Evolutionary conservation across 208 protist genomes (phyloP).

Genomic region (Wallacemonas sp.): DNA sequence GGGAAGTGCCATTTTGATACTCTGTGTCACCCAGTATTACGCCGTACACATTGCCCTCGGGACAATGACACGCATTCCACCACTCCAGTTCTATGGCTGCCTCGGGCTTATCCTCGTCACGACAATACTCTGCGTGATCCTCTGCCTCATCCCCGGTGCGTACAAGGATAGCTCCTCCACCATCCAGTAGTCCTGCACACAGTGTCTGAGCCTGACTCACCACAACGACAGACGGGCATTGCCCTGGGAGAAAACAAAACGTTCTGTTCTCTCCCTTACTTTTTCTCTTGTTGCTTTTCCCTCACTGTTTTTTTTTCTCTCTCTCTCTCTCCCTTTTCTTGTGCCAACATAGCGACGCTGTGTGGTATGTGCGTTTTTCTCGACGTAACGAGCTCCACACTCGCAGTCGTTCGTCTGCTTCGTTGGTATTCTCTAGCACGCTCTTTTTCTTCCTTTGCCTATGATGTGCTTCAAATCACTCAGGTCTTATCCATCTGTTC

Average conservation of each 20-base stretch:
- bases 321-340: neutral
- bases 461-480: too few species aligned
- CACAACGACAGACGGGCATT: neutral
- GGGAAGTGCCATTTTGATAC: neutral
- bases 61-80: neutral
- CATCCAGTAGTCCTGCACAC: neutral
- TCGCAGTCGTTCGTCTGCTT: too few species aligned
- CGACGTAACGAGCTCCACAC: too few species aligned
- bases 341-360: too few species aligned
- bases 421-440: too few species aligned
- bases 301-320: too few species aligned
- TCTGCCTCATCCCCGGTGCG: neutral
- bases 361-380: too few species aligned
- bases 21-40: constrained; percentile 16
- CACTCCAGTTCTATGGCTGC: constrained; percentile 8
- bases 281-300: too few species aligned
- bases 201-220: too few species aligned
- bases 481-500: too few species aligned
- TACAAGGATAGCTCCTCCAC: neutral
- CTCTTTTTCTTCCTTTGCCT: too few species aligned
- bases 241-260: neutral
- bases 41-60: constrained; percentile 4
- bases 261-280: neutral
- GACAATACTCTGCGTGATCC: constrained; percentile 9
- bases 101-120: constrained; percentile 4